Conservation (phyloP, 306 rosid species). For the Castanea sativa region DNA sequence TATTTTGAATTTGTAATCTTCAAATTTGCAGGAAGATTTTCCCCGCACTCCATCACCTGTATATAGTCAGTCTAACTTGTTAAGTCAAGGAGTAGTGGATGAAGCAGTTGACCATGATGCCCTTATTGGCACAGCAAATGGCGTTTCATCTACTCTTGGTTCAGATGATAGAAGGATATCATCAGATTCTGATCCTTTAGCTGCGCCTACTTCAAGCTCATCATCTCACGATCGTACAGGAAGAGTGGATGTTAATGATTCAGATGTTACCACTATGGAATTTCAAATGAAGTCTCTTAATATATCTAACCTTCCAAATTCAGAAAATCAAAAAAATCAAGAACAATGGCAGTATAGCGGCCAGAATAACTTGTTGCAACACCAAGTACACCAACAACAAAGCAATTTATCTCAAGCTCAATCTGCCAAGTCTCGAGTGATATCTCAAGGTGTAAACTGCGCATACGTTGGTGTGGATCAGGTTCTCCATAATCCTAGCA, state of each 20-base stretch:
- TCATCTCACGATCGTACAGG: slow-evolving; percentile 39
- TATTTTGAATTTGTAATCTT: slow-evolving; percentile 8
- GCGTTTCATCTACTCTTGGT: slow-evolving; percentile 23
- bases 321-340: slow-evolving; percentile 37
- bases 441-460: slow-evolving; percentile 38
- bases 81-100: slow-evolving; percentile 31
- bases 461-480: slow-evolving; percentile 40
- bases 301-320: slow-evolving; percentile 37
- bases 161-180: slow-evolving; percentile 35
- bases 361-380: slow-evolving; percentile 44
- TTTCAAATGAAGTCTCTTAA: slow-evolving; percentile 48
- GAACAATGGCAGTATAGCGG: slow-evolving; percentile 40
- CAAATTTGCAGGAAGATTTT: slow-evolving; percentile 49
- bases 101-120: slow-evolving; percentile 31
- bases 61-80: slow-evolving; percentile 34
- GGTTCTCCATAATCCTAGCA: slow-evolving; percentile 34
- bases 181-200: slow-evolving; percentile 24
- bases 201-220: slow-evolving; percentile 31
- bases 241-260: slow-evolving; percentile 32
- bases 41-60: slow-evolving; percentile 38
- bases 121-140: slow-evolving; percentile 15
- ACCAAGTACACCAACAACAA: slow-evolving; percentile 35
- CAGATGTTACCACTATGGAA: slow-evolving; percentile 34
- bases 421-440: slow-evolving; percentile 24
- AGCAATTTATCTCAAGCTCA: slow-evolving; percentile 41